Percentiles rank a stretch among this genome's conserved stretches.
These are phyloP conservation scores for Ophiostoma sp. DNA, from an alignment of 2,329 filamentous ascomycete species.

Conservation along the genomic window DNA sequence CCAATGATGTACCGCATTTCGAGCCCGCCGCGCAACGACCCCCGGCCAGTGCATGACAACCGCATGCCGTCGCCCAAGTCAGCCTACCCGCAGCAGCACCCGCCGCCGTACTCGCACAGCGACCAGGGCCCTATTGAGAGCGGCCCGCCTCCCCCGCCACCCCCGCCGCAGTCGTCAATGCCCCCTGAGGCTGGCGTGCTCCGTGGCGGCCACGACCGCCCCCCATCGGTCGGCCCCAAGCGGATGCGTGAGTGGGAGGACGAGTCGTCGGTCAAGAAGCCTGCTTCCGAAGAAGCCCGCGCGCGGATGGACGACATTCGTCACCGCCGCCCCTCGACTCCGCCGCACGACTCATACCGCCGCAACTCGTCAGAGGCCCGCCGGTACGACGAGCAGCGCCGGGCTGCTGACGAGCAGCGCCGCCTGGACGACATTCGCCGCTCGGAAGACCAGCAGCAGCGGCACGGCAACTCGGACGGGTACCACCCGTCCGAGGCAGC, in stretches of 20 bases:
- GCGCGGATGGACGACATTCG: conserved; percentile 80
- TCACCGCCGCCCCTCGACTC: conserved; percentile 71
- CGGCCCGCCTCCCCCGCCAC: conserved; percentile 48
- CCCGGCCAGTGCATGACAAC: conserved; percentile 75
- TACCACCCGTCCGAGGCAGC: conserved; percentile 93
- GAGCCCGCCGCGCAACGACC: conserved; percentile 79
- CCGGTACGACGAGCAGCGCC: conserved; percentile 59
- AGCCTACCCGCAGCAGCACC: conserved; percentile 71
- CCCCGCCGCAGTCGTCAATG: conserved; percentile 47
- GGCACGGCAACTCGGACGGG: conserved; percentile 61
- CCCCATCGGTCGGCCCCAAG: conserved; percentile 74
- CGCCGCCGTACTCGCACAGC: conserved; percentile 50
- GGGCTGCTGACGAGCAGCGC: conserved; percentile 51
- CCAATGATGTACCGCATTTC: conserved; percentile 62
- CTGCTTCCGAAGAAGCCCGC: conserved; percentile 79
- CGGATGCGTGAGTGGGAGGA: conserved; percentile 90
- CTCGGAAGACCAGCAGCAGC: conserved; percentile 43
- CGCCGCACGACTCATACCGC: conserved; percentile 62
- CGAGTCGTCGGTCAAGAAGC: conserved; percentile 71
- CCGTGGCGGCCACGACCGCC: conserved; percentile 63
- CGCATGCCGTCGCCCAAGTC: conserved; percentile 88
- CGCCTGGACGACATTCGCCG: conserved; percentile 51
- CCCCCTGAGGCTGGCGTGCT: conserved; percentile 63
- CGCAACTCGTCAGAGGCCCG: conserved; percentile 71
- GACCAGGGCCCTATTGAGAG: conserved; percentile 46